Evolutionary conservation across 257 asterid species (phyloP).

Genomic region (Coffea canephora): DNA sequence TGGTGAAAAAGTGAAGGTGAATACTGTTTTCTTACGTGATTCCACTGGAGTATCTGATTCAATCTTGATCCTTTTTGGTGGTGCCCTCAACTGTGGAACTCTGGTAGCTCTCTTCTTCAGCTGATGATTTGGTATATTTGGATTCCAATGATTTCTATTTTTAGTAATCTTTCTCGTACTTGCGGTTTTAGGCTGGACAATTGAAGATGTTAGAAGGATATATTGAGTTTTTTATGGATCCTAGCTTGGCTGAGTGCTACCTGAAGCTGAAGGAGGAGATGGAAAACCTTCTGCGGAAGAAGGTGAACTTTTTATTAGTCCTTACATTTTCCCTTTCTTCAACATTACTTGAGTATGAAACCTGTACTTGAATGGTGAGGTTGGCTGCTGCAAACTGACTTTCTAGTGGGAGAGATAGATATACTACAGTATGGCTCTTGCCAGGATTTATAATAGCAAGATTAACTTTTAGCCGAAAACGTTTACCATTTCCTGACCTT

Average conservation of each 20-base stretch:
- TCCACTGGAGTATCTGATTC: constrained; percentile 99
- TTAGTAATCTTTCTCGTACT: not conserved
- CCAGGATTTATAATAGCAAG: not conserved
- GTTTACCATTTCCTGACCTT: not conserved
- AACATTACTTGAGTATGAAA: not conserved
- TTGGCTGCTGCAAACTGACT: not conserved
- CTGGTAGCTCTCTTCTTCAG: constrained; percentile 46
- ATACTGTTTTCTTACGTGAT: constrained; percentile 90
- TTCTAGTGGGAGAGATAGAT: not conserved
- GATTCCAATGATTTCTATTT: not conserved
- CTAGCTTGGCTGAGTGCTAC: constrained; percentile 81
- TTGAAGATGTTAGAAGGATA: constrained; percentile 88
- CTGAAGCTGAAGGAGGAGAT: constrained; percentile 81
- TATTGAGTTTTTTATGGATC: constrained; percentile 87
- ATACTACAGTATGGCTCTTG: not conserved
- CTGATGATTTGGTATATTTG: not conserved
- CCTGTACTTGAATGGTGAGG: not conserved
- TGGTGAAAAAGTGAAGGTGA: constrained; percentile 96
- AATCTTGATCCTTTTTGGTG: constrained; percentile 91
- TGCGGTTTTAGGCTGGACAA: constrained; percentile 64
- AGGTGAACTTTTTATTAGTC: constrained; percentile 39
- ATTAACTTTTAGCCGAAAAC: not conserved
- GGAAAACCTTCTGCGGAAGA: constrained; percentile 58
- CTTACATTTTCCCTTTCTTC: constrained; percentile 4
- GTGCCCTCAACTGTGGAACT: constrained; percentile 57